Base-by-base conservation (phyloP, 2,329 filamentous ascomycete genomes). In the Lachnellula hyalina region DNA sequence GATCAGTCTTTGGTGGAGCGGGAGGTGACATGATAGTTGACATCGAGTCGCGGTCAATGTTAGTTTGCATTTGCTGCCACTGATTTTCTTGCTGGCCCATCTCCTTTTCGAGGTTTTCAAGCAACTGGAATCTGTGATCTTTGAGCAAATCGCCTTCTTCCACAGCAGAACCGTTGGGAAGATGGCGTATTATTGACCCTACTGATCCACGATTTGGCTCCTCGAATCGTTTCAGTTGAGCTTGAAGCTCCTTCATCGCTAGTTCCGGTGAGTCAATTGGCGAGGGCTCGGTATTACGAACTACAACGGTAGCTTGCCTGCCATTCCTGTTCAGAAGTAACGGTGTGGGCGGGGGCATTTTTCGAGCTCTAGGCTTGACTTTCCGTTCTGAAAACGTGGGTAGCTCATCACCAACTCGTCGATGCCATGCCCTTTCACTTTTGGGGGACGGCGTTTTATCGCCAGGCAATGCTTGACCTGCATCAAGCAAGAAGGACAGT, bases 61-160 rank as follows among this genome's bases (percentile, higher is more conserved):
- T 75, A 25, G 76, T 71, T 54, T 81, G 80, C 70, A 85, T 76
- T 49, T 77, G 71, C 53, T 79, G 76, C 84, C 83, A 86, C 60
- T 79, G 77, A 52, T 74, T 74, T 64, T 84, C 81, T 64, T 86
- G 79, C 59, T 75, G 68, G 0, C 77, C 80, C 76, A 86, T 82
- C 67, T 87, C 84, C 57, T 72, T 73, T 64, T 87, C 84, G 1
- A 87, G 71, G 56, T 82, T 78, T 34, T 81, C 77, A 1, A 87
- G 70, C 3, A 85, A 72, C 50, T 45, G 57, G 15, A 66, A 48
- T n/a, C 64, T 58, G 8, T 28, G 38, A 21, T 60, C 48, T 28
- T 60, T 52, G 11, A 56, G 48, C 1, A 28, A 51, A 41, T 21
- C 19, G 41, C 41, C 11, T 12, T 46, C 44, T 23, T 46, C 44